Conservation (phyloP, 1,139 yeast species). For the Yamadazyma friedrichii region DNA sequence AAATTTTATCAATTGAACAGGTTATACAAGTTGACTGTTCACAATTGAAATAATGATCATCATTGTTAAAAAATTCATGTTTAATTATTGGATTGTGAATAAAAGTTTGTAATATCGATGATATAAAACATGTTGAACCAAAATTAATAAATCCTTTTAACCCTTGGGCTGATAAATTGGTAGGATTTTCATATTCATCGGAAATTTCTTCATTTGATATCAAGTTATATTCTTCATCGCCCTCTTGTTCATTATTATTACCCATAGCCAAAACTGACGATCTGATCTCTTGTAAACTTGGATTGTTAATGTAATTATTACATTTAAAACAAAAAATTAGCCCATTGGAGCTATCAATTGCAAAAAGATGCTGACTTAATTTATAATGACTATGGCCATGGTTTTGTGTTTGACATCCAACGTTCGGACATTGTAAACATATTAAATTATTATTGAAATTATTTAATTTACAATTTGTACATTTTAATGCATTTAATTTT, state of each 20-base stretch:
- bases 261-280: constrained; percentile 21
- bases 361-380: constrained; percentile 67
- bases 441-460: constrained; percentile 54
- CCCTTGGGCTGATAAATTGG: constrained; percentile 65
- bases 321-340: constrained; percentile 77
- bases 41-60: constrained; percentile 46
- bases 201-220: constrained; percentile 19
- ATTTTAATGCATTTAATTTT: constrained; percentile 45
- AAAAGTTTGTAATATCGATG: constrained; percentile 80
- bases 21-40: constrained; percentile 62
- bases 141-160: constrained; percentile 84
- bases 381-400: constrained; percentile 68
- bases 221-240: constrained; percentile 22
- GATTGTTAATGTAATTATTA: constrained; percentile 65
- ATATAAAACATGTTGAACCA: constrained; percentile 97
- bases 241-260: constrained; percentile 11
- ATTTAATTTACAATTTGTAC: constrained; percentile 49
- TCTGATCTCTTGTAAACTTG: constrained; percentile 52
- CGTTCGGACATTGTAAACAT: constrained; percentile 81
- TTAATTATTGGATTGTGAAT: constrained; percentile 86
- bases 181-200: constrained; percentile 43
- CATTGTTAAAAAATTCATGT: constrained; percentile 72
- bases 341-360: constrained; percentile 60
- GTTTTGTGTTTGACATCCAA: constrained; percentile 58
- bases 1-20: constrained; percentile 79